phyloP scores from a whole-genome alignment of 2,329 filamentous ascomycete species.

The Penicillium sp. region DNA sequence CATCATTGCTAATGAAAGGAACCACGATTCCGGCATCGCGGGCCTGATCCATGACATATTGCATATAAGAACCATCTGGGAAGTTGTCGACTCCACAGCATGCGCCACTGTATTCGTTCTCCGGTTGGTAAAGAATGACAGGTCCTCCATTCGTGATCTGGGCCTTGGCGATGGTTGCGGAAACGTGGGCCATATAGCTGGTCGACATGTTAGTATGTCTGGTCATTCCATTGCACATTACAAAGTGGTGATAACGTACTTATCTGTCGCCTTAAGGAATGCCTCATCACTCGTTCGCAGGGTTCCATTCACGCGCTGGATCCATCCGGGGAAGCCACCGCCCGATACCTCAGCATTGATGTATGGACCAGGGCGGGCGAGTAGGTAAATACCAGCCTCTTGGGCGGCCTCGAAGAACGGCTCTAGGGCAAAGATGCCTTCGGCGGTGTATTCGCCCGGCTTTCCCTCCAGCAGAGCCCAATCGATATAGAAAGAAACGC shows the following conservation, averaged over 20 bases:
- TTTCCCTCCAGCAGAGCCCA: conserved; percentile 76
- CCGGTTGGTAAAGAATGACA: conserved; percentile 72
- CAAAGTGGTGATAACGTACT: conserved; percentile 41
- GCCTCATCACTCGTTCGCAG: conserved; percentile 60
- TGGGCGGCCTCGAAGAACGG: conserved; percentile 73
- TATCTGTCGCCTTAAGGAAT: conserved; percentile 64
- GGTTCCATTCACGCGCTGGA: conserved; percentile 63
- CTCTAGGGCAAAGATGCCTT: conserved; percentile 68
- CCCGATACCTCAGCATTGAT: conserved; percentile 75
- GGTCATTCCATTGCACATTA: not conserved
- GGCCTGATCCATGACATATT: conserved; percentile 66
- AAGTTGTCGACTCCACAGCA: conserved; percentile 50
- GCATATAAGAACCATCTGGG: conserved; percentile 65
- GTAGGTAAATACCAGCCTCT: conserved; percentile 69
- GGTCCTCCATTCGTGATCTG: conserved; percentile 82
- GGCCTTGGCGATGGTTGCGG: conserved; percentile 63
- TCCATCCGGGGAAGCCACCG: conserved; percentile 77
- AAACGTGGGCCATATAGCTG: conserved; percentile 61
- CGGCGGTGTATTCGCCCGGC: conserved; percentile 63
- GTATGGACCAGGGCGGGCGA: conserved; percentile 68
- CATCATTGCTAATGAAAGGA: conserved; percentile 73
- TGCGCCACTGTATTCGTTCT: conserved; percentile 70
- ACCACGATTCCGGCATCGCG: conserved; percentile 66
- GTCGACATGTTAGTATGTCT: conserved; percentile 9
- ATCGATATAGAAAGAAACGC: conserved; percentile 73